phyloP scores from a whole-genome alignment of 495 filamentous ascomycete genomes.

The Aspergillus ellipticus region DNA sequence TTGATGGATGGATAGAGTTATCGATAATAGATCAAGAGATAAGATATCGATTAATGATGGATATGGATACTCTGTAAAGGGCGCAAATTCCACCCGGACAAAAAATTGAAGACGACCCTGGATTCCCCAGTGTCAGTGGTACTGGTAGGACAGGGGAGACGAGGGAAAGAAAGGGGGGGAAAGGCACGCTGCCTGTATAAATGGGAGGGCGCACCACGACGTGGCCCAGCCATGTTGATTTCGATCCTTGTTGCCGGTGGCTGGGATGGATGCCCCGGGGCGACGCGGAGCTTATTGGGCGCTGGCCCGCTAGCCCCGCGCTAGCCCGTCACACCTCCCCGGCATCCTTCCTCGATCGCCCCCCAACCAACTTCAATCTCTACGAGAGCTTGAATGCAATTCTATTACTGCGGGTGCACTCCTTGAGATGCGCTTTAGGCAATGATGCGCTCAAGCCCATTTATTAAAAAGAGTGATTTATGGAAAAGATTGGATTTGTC shows the following conservation, averaged over 20 bases:
- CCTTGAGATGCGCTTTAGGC: no score
- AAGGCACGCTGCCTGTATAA: constrained; percentile 3
- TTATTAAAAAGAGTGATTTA: no score
- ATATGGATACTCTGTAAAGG: neutral
- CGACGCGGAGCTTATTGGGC: neutral
- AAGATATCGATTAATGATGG: neutral
- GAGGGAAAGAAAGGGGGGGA: constrained; percentile 2
- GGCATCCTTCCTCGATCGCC: neutral
- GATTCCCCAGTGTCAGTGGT: neutral
- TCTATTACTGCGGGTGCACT: no score
- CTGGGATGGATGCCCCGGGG: constrained; percentile 15
- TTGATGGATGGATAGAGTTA: neutral
- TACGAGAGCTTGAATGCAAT: no score
- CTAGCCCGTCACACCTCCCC: neutral
- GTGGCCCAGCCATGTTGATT: constrained; percentile 26
- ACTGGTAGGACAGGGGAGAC: neutral
- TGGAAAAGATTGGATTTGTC: no score
- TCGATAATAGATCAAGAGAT: neutral
- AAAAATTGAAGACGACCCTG: neutral
- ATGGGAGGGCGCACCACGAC: neutral
- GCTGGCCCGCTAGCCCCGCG: neutral
- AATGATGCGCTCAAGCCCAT: no score
- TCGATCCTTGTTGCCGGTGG: constrained; percentile 15
- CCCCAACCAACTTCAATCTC: no score
- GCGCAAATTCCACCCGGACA: neutral